A percentile compares a stretch with the other conserved stretches of the same genome.
Conservation (phyloP, 306 rosid species). For the Trichosanthes cucumerina region DNA sequence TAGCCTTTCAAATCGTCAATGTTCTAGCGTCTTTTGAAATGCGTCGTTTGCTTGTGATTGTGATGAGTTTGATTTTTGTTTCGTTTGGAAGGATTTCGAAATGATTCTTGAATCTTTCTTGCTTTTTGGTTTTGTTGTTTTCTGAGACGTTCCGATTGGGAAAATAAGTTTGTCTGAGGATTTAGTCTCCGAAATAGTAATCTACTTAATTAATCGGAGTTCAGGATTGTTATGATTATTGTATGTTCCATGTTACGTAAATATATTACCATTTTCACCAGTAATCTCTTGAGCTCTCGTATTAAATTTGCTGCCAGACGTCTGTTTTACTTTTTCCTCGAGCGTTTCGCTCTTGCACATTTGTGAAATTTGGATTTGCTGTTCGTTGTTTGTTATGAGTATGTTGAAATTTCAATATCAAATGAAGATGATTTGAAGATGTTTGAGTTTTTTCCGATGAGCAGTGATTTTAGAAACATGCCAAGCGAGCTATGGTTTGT, state of each 20-base stretch:
- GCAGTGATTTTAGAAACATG: conserved; percentile 62
- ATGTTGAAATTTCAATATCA: background rate
- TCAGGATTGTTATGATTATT: background rate
- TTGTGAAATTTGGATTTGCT: background rate
- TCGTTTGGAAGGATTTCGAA: background rate
- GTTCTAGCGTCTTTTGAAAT: background rate
- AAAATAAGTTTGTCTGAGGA: background rate
- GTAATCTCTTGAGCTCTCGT: background rate
- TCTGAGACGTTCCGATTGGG: background rate
- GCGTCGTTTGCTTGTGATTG: background rate
- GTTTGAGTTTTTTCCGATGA: conserved; percentile 9
- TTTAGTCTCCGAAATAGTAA: background rate
- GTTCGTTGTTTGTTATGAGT: background rate
- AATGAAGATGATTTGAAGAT: background rate
- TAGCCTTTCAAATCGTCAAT: background rate
- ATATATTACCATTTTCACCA: background rate
- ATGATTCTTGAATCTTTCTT: background rate
- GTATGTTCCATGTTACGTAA: background rate
- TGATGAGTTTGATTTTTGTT: background rate
- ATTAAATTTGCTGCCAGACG: background rate
- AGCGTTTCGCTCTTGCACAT: background rate
- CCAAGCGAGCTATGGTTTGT: conserved; percentile 99
- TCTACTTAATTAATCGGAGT: background rate
- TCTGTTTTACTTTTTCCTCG: background rate
- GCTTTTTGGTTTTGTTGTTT: background rate